Conservation (phyloP, 2,329 filamentous ascomycete species). For the Botrytis aclada region DNA sequence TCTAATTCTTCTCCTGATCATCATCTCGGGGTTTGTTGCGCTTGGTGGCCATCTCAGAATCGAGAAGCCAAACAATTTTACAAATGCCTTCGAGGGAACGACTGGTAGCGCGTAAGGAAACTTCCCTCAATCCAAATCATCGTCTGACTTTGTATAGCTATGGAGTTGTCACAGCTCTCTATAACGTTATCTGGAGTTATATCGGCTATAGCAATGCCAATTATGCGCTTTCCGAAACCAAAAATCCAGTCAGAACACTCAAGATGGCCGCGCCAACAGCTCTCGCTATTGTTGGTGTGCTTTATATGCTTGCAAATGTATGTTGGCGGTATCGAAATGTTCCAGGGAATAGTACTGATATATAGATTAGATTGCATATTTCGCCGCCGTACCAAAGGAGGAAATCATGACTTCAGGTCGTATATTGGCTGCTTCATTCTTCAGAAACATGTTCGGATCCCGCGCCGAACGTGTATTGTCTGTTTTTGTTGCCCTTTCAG, state of each 20-base stretch:
- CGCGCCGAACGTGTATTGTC: conserved; percentile 57
- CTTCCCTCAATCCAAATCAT: not conserved
- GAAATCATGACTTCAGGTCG: conserved; percentile 52
- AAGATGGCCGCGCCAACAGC: conserved; percentile 63
- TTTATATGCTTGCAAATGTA: conserved; percentile 66
- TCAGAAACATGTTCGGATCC: conserved; percentile 54
- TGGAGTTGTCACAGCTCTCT: conserved; percentile 65
- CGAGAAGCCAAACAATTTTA: conserved; percentile 61
- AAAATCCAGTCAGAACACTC: conserved; percentile 61
- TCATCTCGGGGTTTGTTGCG: conserved; percentile 53
- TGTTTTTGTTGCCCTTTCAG: conserved; percentile 65
- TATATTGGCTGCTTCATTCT: conserved; percentile 53
- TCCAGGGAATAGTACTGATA: not conserved
- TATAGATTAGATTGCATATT: conserved; percentile 54
- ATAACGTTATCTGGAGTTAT: conserved; percentile 70
- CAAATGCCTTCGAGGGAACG: conserved; percentile 62
- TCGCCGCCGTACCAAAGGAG: conserved; percentile 53
- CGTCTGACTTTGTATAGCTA: conserved; percentile 37
- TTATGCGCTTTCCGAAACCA: conserved; percentile 63
- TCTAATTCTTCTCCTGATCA: conserved; percentile 62
- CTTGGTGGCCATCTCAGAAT: conserved; percentile 60
- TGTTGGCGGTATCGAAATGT: conserved; percentile 24
- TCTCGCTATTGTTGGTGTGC: conserved; percentile 53
- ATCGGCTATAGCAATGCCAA: conserved; percentile 68
- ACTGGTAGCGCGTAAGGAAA: conserved; percentile 54